phyloP scores from a whole-genome alignment of 345 rosid species.

The Aquilaria yunnanensis region DNA sequence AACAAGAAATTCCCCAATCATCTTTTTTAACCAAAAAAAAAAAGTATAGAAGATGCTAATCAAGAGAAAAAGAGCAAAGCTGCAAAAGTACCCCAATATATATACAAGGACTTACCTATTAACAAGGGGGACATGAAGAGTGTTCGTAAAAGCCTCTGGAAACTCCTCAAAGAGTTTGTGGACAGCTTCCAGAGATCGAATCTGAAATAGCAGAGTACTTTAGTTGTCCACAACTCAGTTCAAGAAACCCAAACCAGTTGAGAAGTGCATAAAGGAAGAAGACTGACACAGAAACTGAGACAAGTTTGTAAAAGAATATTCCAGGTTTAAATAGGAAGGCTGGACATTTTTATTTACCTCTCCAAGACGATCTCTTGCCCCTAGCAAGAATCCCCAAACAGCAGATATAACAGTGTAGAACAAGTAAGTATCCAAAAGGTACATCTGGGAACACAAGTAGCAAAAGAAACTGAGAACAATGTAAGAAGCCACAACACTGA shows the following conservation, averaged over 20 bases:
- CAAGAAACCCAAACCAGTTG: background rate
- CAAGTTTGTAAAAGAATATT: constrained; percentile 5
- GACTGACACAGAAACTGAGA: constrained; percentile 3
- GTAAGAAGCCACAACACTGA: background rate
- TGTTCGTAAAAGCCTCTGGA: constrained; percentile 73
- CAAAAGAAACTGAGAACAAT: background rate
- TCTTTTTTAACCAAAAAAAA: constrained; percentile 1
- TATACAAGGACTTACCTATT: constrained; percentile 33
- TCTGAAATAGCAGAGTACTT: constrained; percentile 39
- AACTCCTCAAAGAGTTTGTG: constrained; percentile 83
- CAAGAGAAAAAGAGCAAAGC: background rate
- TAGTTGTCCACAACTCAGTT: constrained; percentile 4
- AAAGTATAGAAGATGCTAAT: background rate
- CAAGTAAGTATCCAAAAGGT: constrained; percentile 76
- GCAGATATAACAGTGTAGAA: constrained; percentile 87
- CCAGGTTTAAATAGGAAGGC: constrained; percentile 1
- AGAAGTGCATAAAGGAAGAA: background rate
- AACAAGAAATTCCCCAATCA: constrained; percentile 13
- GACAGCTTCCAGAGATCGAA: constrained; percentile 86
- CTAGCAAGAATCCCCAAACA: constrained; percentile 85
- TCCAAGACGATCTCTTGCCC: constrained; percentile 97
- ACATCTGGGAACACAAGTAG: constrained; percentile 49
- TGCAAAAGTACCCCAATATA: background rate
- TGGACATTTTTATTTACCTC: constrained; percentile 46
- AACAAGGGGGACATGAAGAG: constrained; percentile 53